Evolutionary conservation across 495 filamentous ascomycete species (phyloP).

Genomic region (Astrocystis sublimbata): DNA sequence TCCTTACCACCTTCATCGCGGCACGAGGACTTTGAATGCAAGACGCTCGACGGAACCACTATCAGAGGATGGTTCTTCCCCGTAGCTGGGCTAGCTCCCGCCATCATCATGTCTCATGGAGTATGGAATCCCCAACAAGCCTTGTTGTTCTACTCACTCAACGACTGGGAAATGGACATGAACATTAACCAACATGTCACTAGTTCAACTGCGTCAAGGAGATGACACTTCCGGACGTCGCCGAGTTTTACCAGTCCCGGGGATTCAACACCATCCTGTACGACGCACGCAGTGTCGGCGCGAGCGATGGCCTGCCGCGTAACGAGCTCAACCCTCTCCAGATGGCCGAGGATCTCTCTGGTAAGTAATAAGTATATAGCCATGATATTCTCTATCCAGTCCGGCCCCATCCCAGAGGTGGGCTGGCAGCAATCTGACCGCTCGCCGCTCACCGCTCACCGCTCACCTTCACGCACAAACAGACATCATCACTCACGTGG

Average conservation of each 20-base stretch:
- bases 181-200: not conserved
- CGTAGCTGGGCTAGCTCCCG: not conserved
- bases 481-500: not conserved
- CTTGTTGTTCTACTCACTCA: not conserved
- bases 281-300: slow-evolving; percentile 40
- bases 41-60: slow-evolving; percentile 20
- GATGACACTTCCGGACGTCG: slow-evolving; percentile 34
- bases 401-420: no score
- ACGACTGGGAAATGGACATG: not conserved
- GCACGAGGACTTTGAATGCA: slow-evolving; percentile 34
- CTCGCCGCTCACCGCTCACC: no score
- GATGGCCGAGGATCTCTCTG: not conserved
- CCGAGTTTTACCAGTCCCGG: slow-evolving; percentile 36
- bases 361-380: not conserved
- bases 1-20: not conserved
- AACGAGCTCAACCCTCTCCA: slow-evolving; percentile 43
- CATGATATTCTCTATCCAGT: no score
- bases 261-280: slow-evolving; percentile 44
- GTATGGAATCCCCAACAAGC: not conserved
- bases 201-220: slow-evolving; percentile 50
- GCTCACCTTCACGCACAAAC: no score
- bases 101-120: not conserved
- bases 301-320: slow-evolving; percentile 44
- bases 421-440: no score
- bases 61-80: not conserved